Percentiles rank a stretch among this genome's conserved stretches.
phyloP scores from a whole-genome alignment of 2,329 filamentous ascomycete species.

The Pseudogymnoascus sp. region DNA sequence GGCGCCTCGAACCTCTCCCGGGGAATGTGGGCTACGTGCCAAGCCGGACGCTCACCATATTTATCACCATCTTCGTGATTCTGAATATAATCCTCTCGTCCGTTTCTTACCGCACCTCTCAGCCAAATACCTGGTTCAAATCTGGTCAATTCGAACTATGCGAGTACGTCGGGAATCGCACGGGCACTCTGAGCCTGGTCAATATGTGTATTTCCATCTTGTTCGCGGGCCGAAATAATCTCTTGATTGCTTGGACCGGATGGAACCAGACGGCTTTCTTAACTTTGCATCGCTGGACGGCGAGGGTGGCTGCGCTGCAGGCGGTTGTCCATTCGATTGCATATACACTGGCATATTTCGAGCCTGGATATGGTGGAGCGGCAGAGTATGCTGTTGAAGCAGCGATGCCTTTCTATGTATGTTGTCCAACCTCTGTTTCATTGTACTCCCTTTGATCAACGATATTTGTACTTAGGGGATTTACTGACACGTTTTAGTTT shows the following conservation, averaged over 20 bases:
- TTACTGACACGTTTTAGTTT: neutral
- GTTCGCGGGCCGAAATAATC: constrained; percentile 18
- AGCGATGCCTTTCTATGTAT: constrained; percentile 11
- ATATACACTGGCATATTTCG: constrained; percentile 32
- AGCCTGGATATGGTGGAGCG: constrained; percentile 15
- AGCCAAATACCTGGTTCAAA: constrained; percentile 14
- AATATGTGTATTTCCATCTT: constrained; percentile 18
- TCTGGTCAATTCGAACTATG: neutral
- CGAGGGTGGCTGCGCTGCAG: constrained; percentile 39
- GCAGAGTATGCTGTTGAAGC: constrained; percentile 10
- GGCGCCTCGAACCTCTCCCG: constrained; percentile 4
- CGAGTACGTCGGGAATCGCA: constrained; percentile 17
- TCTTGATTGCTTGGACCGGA: constrained; percentile 17
- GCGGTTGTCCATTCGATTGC: constrained; percentile 42
- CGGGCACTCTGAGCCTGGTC: constrained; percentile 16
- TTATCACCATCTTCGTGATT: constrained; percentile 12
- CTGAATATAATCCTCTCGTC: constrained; percentile 15
- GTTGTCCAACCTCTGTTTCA: neutral
- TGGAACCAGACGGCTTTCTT: constrained; percentile 9
- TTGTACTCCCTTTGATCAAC: neutral
- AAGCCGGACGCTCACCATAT: constrained; percentile 15
- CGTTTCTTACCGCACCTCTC: constrained; percentile 8
- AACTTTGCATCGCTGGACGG: constrained; percentile 40
- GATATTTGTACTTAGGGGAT: too few relatives aligned
- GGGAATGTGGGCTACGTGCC: constrained; percentile 19